A percentile compares a stretch with the other conserved stretches of the same genome.
These are phyloP conservation scores for Suhomyces anneliseae DNA, from an alignment of 1,139 yeast species.

Conservation along the genomic window DNA sequence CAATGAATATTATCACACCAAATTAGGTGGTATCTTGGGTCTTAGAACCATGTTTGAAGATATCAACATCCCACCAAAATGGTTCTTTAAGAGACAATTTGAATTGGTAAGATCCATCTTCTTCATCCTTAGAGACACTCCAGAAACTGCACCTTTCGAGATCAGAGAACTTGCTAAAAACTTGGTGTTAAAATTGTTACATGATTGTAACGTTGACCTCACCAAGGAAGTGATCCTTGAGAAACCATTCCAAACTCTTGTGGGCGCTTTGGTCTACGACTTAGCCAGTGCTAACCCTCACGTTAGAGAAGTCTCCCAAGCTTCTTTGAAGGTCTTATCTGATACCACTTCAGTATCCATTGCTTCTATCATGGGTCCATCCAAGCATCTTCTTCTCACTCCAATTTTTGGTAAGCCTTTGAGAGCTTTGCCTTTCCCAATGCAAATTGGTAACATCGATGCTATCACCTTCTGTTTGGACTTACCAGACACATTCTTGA, in stretches of 20 bases:
- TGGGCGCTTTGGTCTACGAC: conserved; percentile 87
- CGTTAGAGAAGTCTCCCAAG: conserved; percentile 82
- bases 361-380: conserved; percentile 75
- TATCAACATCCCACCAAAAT: conserved; percentile 62
- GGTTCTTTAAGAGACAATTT: conserved; percentile 77
- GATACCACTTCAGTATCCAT: conserved; percentile 69
- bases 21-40: conserved; percentile 89
- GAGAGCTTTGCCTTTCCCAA: conserved; percentile 94
- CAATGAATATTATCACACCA: conserved; percentile 80
- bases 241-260: conserved; percentile 79
- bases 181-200: conserved; percentile 62
- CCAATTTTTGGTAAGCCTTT: conserved; percentile 97
- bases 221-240: conserved; percentile 61
- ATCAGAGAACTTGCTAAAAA: conserved; percentile 72
- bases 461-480: conserved; percentile 89
- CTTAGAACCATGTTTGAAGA: conserved; percentile 70
- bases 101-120: conserved; percentile 85
- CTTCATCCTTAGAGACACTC: conserved; percentile 88
- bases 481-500: conserved; percentile 76
- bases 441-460: conserved; percentile 98
- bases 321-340: conserved; percentile 65
- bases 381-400: conserved; percentile 76
- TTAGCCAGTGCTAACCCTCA: conserved; percentile 82
- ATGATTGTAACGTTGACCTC: conserved; percentile 61
- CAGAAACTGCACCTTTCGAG: conserved; percentile 80